Base-by-base conservation (phyloP, 352 stramenopile species). In the Phytopythium aichiense region DNA sequence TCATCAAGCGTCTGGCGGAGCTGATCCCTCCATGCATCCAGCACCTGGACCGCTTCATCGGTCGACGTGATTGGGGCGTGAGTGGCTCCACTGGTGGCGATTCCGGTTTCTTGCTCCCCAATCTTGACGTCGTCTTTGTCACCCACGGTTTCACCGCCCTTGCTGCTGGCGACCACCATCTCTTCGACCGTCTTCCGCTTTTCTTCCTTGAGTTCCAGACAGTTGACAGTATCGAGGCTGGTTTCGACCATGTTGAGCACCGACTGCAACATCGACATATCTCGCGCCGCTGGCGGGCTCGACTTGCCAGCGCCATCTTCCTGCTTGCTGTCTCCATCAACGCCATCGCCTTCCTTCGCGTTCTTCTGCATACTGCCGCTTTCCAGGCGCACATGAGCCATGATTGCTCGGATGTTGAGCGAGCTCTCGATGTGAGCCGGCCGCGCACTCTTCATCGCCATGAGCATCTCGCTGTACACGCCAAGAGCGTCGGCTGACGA, bases 321-420 rank as follows among this genome's bases (percentile, higher is more conserved):
- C 16, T 66, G 50, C 35, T 52, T 71, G 31, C 31, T 9, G 18
- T 56, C 60, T 28, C 62, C 60, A 12, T 70, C 61, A 9, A 72
- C 65, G 1, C 76, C 46, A 4, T 69, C 46, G 8, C 25, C 46
- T 35, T 53, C 46, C 46, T 15, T 53, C 30, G 31, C 7, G 30
- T 9, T 56, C 31, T 82, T 85, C 38, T 82, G 74, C 64, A 81
- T 74, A 62, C 83, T 92, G 7, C 83, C 83, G 53, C 81, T 89
- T 66, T 94, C 85, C 31, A 87, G 72, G 30, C 81, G 73, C 28
- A 94, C 68, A 25, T 79, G 85, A 0, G 82, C 77, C 67, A 94
- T 74, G 18, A 94, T 90, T 12, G 67, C 56, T 12, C 74, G 71
- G 4, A 79, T 63, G 43, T 83, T 63, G 12, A 87, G 55, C 16